Percentiles rank a stretch among this genome's conserved stretches.
phyloP scores from a whole-genome alignment of 768 basidiomycete genomes.

The Amanita exitialis region DNA sequence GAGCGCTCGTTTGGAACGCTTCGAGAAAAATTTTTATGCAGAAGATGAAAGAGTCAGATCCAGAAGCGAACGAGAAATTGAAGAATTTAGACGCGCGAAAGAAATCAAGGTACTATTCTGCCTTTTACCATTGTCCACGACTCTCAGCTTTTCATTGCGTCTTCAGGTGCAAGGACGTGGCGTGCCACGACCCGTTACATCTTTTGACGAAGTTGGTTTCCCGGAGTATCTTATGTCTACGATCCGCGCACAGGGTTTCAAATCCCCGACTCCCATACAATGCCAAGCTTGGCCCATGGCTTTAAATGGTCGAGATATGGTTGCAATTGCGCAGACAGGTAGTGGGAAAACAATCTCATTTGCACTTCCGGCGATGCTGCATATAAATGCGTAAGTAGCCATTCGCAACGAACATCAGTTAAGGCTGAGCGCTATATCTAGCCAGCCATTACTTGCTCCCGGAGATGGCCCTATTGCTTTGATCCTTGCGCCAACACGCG shows the following conservation, averaged over 20 bases:
- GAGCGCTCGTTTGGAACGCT: slow-evolving; percentile 59
- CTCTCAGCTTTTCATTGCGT: background rate
- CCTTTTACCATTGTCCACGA: background rate
- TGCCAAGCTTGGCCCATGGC: slow-evolving; percentile 99
- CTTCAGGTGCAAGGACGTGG: slow-evolving; percentile 74
- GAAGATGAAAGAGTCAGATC: slow-evolving; percentile 80
- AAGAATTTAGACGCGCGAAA: slow-evolving; percentile 74
- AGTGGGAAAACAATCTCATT: slow-evolving; percentile 99
- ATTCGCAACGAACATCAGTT: background rate
- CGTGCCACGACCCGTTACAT: slow-evolving; percentile 82
- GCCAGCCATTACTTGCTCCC: slow-evolving; percentile 85
- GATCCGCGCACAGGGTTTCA: slow-evolving; percentile 90
- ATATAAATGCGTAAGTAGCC: slow-evolving; percentile 89
- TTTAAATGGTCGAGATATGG: slow-evolving; percentile 84
- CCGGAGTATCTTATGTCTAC: slow-evolving; percentile 94
- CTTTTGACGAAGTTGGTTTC: slow-evolving; percentile 93
- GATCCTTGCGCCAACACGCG: slow-evolving; percentile 94
- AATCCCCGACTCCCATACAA: slow-evolving; percentile 88
- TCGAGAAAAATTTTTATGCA: slow-evolving; percentile 97
- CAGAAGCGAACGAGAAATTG: slow-evolving; percentile 77
- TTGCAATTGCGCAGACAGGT: slow-evolving; percentile 96
- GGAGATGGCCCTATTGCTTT: slow-evolving; percentile 98
- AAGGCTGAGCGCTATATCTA: slow-evolving; percentile 16
- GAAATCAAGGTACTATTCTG: slow-evolving; percentile 66
- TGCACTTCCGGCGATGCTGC: slow-evolving; percentile 97